Evolutionary conservation across 2,329 filamentous ascomycete species (phyloP), one percentile per base, ranked within the genome.

Genomic region (Aureobasidium pullulans): DNA sequence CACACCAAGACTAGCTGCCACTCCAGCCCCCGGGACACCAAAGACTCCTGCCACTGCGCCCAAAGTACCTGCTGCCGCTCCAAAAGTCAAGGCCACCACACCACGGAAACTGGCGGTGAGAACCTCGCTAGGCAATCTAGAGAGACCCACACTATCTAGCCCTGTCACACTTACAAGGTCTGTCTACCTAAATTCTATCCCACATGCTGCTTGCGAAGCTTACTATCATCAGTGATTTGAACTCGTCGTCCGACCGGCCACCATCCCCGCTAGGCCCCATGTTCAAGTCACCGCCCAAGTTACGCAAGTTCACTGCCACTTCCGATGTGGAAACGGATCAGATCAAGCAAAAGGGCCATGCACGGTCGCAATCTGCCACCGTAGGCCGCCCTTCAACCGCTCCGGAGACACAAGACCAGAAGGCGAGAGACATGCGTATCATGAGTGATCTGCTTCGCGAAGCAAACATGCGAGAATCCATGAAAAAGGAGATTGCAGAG

Each of bases 401-500:
- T n/a, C 60, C 59, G 23, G 37, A 58, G 11, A 49, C 43, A 6
- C 57, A 63, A 31, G 62, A 63, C 15, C 60, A 63, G 31, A 48
- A 50, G 13, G 29, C 57, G 47, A 44, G 57, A 39, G 62, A 63
- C 42, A 60, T 60, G 42, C 57, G 60, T 11, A 63, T 63, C 29
- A 63, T 63, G 62, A 56, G 57, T 28, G 62, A 63, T 15, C 49
- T 63, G 34, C 57, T 63, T 46, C 59, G 57, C 23, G 62, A 63
- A 48, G 60, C 62, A 9, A 57, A 60, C 9, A 23, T 47, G 13
- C 43, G 60, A 32, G 62, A 63, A 36, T 29, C 42, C 11, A 46
- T 63, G 48, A 48, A 60, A 29, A 48, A 59, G 15, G 57, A 63
- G 34, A 62, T 63, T 32, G 8, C 34, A 16, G 43, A 47, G 5